These are phyloP conservation scores for Boletus eberwhitei DNA, from an alignment of 768 basidiomycete genomes.

Conservation along the genomic window DNA sequence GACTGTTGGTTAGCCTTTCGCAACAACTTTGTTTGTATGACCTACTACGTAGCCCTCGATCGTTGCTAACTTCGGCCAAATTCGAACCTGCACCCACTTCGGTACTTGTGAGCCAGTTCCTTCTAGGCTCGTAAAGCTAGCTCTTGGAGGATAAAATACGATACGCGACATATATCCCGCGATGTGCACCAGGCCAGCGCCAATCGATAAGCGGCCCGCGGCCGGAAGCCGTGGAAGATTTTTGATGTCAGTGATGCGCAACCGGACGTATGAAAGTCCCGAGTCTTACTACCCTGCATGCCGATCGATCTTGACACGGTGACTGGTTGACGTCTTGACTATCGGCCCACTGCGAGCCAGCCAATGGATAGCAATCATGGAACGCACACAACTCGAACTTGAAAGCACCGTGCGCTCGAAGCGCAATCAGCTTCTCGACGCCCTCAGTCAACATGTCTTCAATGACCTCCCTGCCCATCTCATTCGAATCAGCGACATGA, in stretches of 20 bases:
- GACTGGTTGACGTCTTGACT: too few species aligned
- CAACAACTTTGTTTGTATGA: too few species aligned
- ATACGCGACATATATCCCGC: too few species aligned
- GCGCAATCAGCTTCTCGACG: constrained; percentile 7
- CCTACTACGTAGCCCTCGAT: too few species aligned
- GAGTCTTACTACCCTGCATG: too few species aligned
- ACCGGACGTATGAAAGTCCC: too few species aligned
- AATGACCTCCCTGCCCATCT: constrained; percentile 15
- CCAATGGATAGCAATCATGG: not conserved
- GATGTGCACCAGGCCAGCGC: not conserved
- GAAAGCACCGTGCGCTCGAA: not conserved
- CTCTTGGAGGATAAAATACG: too few species aligned
- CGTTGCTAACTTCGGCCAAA: not conserved
- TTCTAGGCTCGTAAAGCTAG: not conserved
- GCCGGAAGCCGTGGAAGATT: not conserved
- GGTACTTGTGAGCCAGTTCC: not conserved
- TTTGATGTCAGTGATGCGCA: not conserved
- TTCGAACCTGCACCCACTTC: not conserved
- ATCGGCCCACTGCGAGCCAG: too few species aligned
- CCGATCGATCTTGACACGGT: too few species aligned
- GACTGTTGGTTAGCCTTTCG: too few species aligned
- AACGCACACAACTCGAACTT: not conserved
- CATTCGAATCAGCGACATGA: constrained; percentile 10
- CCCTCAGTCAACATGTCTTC: constrained; percentile 11
- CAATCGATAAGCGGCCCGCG: not conserved